A percentile compares a stretch with the other conserved stretches of the same genome.
These are phyloP conservation scores for Gentiana straminea DNA, from an alignment of 257 asterid genomes.

Conservation along the genomic window DNA sequence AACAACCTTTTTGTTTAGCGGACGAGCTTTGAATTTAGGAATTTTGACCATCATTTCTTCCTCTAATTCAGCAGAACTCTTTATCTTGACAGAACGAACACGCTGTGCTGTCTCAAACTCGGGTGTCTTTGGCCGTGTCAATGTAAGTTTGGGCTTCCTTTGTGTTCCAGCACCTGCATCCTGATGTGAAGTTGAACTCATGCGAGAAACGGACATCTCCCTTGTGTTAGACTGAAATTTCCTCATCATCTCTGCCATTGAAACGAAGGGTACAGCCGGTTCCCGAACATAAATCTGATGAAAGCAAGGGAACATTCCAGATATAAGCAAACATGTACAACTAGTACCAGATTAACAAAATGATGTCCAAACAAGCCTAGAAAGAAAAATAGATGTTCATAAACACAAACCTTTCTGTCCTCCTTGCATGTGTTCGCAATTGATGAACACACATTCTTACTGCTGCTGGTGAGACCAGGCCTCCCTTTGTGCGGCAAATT, in stretches of 20 bases:
- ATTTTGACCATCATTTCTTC: constrained; percentile 92
- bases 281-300: constrained; percentile 67
- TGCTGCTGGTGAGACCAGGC: constrained; percentile 35
- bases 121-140: constrained; percentile 90
- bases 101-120: constrained; percentile 88
- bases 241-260: constrained; percentile 85
- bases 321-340: neutral
- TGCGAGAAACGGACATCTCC: constrained; percentile 35
- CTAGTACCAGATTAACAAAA: too few relatives aligned
- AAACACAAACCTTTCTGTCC: constrained; percentile 52
- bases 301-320: neutral
- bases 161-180: constrained; percentile 14
- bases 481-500: constrained; percentile 73
- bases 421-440: constrained; percentile 49
- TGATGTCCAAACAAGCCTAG: neutral
- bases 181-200: constrained; percentile 11
- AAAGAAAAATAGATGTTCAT: neutral
- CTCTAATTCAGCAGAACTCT: constrained; percentile 82
- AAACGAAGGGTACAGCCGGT: constrained; percentile 64
- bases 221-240: constrained; percentile 81
- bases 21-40: constrained; percentile 89
- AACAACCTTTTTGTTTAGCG: constrained; percentile 67
- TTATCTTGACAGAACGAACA: constrained; percentile 49
- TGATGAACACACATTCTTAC: constrained; percentile 34
- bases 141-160: constrained; percentile 55